Percentiles rank a stretch among this genome's conserved stretches.
Evolutionary conservation across 306 rosid genomes (phyloP).

Genomic region (Pachyrhizus erosus): DNA sequence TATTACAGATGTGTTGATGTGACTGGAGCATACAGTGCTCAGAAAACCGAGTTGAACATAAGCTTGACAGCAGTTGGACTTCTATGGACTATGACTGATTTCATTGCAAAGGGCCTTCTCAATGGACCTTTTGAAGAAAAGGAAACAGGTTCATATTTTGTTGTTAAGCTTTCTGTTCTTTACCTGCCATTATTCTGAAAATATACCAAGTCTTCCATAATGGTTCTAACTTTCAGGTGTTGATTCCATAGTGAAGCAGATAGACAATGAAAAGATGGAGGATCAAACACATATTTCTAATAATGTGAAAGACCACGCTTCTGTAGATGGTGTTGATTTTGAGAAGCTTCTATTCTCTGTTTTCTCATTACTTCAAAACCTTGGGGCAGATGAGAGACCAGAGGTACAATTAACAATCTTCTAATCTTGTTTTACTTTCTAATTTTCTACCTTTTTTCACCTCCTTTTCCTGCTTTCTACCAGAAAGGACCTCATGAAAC

Average conservation of each 20-base stretch:
- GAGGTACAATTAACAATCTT: slow-evolving; percentile 63
- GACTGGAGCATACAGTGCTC: slow-evolving; percentile 97
- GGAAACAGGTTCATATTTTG: slow-evolving; percentile 62
- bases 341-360: slow-evolving; percentile 79
- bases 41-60: slow-evolving; percentile 94
- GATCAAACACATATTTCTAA: slow-evolving; percentile 48
- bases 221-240: slow-evolving; percentile 46
- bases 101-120: slow-evolving; percentile 83
- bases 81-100: slow-evolving; percentile 94
- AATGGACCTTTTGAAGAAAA: slow-evolving; percentile 58
- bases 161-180: slow-evolving; percentile 37
- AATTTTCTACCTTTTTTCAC: neutral
- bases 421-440: neutral
- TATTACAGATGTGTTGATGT: slow-evolving; percentile 88
- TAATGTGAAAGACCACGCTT: slow-evolving; percentile 51
- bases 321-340: slow-evolving; percentile 56
- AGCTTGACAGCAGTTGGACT: slow-evolving; percentile 95
- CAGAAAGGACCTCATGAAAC: slow-evolving; percentile 9
- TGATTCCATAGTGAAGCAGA: slow-evolving; percentile 53
- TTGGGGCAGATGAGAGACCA: slow-evolving; percentile 98
- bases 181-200: slow-evolving; percentile 18
- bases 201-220: slow-evolving; percentile 19
- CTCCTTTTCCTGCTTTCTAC: slow-evolving; percentile 4
- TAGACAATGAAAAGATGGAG: slow-evolving; percentile 52
- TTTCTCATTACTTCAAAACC: slow-evolving; percentile 89